Base-by-base conservation (phyloP, 257 asterid genomes). In the Capsicum pubescens region DNA sequence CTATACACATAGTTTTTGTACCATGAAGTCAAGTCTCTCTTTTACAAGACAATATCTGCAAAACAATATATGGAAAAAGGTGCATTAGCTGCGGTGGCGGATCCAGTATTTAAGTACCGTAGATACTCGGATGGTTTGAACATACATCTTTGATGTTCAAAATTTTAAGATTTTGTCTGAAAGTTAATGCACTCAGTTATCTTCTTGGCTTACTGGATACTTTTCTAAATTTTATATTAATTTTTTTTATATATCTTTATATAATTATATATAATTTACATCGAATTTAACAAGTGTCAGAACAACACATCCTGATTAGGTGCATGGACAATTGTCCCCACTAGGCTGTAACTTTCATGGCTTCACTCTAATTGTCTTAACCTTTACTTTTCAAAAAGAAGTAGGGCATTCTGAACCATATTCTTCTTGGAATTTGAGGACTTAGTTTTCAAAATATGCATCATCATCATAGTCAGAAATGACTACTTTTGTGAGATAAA, bases 21-120 rank as follows among this genome's bases (percentile, higher is more conserved):
- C 90, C 91, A 90, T 89, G 89, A 87, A 86, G 80, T 67, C 86
- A 82, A 89, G 91, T 83, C 88, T 63, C 87, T 81, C 74, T 87
- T 90, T 90, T 89, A 85, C 83, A 87, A 83, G 92, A 93, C 95
- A 91, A 77, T 84, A 91, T 91, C 92, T 91, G 79, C 66, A 74
- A 81, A 74, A 82, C 68, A 84, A 88, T 87, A 84, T 82, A 86
- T 82, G 87, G 78, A 86, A 87, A 89, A 77, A 54, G 87, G 78
- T 83, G 61, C 82, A 50, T 68, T 59, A 68, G 52, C 21, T 84
- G 86, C 32, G 32, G 32, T 26, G 32, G 32, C 32, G 32, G 32
- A 26, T 2, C 32, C 32, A 1, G 32, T 26, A 26, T 1, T 26
- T 26, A 26, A 26, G 32, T 26, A 26, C 32, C 2, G 2, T 26